Evolutionary conservation across 2,329 filamentous ascomycete genomes (phyloP).

Genomic region (Colletotrichum spaethianum): DNA sequence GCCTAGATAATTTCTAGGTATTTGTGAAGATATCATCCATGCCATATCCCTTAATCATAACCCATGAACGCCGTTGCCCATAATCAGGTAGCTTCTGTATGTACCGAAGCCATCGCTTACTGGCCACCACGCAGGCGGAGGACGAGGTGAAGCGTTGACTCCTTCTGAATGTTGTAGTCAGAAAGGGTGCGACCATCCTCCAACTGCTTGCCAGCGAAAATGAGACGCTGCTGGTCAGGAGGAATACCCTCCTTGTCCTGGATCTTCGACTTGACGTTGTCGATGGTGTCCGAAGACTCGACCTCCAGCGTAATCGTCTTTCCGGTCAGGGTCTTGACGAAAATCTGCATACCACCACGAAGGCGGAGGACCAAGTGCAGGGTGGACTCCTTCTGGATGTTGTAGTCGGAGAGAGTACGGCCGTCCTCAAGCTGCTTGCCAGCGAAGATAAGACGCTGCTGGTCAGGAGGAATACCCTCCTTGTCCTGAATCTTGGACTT

Average conservation of each 20-base stretch:
- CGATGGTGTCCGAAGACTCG: slow-evolving; percentile 90
- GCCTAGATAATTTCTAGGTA: slow-evolving; percentile 28
- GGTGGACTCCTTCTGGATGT: slow-evolving; percentile 94
- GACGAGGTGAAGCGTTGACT: slow-evolving; percentile 81
- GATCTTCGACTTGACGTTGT: slow-evolving; percentile 97
- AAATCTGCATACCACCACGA: slow-evolving; percentile 85
- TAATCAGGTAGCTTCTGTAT: background rate
- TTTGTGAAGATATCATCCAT: slow-evolving; percentile 37
- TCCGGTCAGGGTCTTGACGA: slow-evolving; percentile 88
- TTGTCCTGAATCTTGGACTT: slow-evolving; percentile 95
- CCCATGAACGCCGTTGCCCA: slow-evolving; percentile 29
- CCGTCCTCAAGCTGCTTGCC: slow-evolving; percentile 96
- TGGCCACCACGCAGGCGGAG: slow-evolving; percentile 86
- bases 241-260: slow-evolving; percentile 98
- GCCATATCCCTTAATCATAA: slow-evolving; percentile 47
- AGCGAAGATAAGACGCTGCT: slow-evolving; percentile 93
- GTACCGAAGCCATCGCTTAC: slow-evolving; percentile 14
- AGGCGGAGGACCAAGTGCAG: slow-evolving; percentile 86
- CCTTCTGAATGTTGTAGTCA: slow-evolving; percentile 93
- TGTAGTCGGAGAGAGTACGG: slow-evolving; percentile 93
- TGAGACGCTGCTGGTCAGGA: slow-evolving; percentile 94
- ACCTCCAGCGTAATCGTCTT: slow-evolving; percentile 95
- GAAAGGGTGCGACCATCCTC: slow-evolving; percentile 92
- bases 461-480: slow-evolving; percentile 94
- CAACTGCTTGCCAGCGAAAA: slow-evolving; percentile 96